Base-by-base conservation (phyloP, 1,284 basidiomycete genomes). In the Grifola frondosa region DNA sequence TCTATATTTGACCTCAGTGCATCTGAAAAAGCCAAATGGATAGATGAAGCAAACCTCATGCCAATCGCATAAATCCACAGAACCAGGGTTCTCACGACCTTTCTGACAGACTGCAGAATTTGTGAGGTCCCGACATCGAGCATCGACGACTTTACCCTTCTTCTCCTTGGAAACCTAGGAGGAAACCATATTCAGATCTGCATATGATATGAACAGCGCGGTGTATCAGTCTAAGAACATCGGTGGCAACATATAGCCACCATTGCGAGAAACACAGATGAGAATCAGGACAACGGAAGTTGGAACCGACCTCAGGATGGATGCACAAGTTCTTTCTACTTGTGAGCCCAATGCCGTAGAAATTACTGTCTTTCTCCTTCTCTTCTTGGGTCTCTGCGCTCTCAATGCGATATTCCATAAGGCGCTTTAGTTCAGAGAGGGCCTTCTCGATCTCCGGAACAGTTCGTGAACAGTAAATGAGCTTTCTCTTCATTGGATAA, bases 381-480 rank as follows among this genome's bases (percentile, higher is more conserved):
- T 91, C 76, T 50, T 88, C 87, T 30, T 82, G 77, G 2, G 78
- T 84, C 56, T 88, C 88, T 10, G 86, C 84, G 55, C 67, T 75
- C 30, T 71, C 68, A 57, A 81, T 75, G 25, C 97, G 84, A 64
- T 98, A 99, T 25, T 84, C 84, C 86, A 99, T 93, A 29, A 99
- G 70, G 34, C 96, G 75, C 66, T 98, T 97, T 60, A 99, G 71
- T 70, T 99, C 97, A 1, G 94, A 85, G 35, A 99, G 73, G 0
- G 97, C 97, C 67, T 99, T 99, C 67, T 99, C 97, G 56, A 99
- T 99, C 70, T 99, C 97, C 6, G 97, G 97, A n/a, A 99, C 97
- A 3, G 97, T 99, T 61, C 97, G 95, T 19, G 97, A 99, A 68
- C 97, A 99, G 67, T 99, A 99, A 55, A 99, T 88, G 54, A 99